Evolutionary conservation across 2,329 filamentous ascomycete genomes (phyloP), one percentile per base, ranked within the genome.

Genomic region (Thelonectria blattea): DNA sequence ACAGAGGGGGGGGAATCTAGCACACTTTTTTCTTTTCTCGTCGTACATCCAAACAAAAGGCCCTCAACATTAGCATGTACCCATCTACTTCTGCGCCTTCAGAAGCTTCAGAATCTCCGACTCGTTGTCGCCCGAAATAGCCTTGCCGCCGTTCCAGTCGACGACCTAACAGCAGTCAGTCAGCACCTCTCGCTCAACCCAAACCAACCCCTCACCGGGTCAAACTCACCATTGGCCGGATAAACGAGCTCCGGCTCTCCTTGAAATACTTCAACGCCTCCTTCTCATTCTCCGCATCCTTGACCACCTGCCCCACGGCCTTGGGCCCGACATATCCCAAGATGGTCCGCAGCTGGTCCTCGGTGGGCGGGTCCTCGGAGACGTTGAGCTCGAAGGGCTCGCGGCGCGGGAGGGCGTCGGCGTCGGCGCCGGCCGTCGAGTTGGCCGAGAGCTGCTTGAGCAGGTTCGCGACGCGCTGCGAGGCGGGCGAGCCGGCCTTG

Each of bases 141-240:
- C 94, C 75, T 88, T 91, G 65, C 93, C 95, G 75, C 94, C 93
- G 74, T 90, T 92, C 95, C 95, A 98, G 75, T 98, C 94, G 53
- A 98, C 94, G 60, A 90, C 79, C 85, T 76, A 27, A 9, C 56
- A 37, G 54, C 48, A 48, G 11, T 18, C 32, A 30, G 20, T 58
- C 56, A 65, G 60, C 32, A 34, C 4, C 9, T 32, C 63, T 22
- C 20, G 3, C 22, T 24, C 22, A 24, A 24, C 22, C 30, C 41
- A 11, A 45, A 20, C 48, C 20, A 58, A 48, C 22, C 18, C 17
- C 22, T 15, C 32, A 34, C 20, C 41, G 15, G 27, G 8, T 11
- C 12, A 55, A 57, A 64, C 90, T 71, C 80, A 95, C 91, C 74
- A 97, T 79, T 24, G 94, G 94, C 67, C 89, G 80, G 70, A 90